Percentiles rank a stretch among this genome's conserved stretches.
phyloP scores from a whole-genome alignment of 768 basidiomycete species.

The Lactarius sanguifluus region DNA sequence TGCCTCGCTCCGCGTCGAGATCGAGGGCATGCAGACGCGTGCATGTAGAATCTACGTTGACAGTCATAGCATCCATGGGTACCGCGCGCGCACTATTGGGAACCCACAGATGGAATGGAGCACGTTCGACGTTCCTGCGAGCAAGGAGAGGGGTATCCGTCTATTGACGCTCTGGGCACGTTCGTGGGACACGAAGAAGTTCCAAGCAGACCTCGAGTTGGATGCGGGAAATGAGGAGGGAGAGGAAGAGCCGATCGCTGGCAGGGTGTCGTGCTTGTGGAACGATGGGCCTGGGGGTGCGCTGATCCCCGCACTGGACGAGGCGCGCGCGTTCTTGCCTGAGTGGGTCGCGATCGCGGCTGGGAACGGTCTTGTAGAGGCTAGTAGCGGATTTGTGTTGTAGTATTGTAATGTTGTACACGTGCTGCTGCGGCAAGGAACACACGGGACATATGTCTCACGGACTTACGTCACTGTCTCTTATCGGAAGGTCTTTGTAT shows the following conservation, averaged over 20 bases:
- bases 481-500: background rate
- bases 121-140: slow-evolving; percentile 23
- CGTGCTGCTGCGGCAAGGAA: too few relatives aligned
- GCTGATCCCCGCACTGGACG: slow-evolving; percentile 21
- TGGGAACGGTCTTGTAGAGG: slow-evolving; percentile 12
- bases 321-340: slow-evolving; percentile 25
- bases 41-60: slow-evolving; percentile 62
- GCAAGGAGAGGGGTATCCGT: background rate
- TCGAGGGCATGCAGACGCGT: slow-evolving; percentile 62
- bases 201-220: slow-evolving; percentile 23
- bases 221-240: background rate
- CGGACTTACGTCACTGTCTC: background rate
- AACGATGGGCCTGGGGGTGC: slow-evolving; percentile 21
- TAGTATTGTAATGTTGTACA: background rate
- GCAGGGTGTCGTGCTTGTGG: slow-evolving; percentile 26
- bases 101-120: slow-evolving; percentile 13
- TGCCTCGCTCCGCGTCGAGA: slow-evolving; percentile 47
- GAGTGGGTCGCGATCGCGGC: slow-evolving; percentile 26
- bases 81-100: slow-evolving; percentile 16
- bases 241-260: background rate
- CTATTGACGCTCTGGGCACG: slow-evolving; percentile 23
- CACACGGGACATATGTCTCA: too few relatives aligned
- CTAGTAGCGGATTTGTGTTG: background rate
- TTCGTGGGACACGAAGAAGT: slow-evolving; percentile 17
- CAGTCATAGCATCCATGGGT: slow-evolving; percentile 31